Conservation (phyloP, 1,139 yeast genomes). For the Yamadazyma sp. region DNA sequence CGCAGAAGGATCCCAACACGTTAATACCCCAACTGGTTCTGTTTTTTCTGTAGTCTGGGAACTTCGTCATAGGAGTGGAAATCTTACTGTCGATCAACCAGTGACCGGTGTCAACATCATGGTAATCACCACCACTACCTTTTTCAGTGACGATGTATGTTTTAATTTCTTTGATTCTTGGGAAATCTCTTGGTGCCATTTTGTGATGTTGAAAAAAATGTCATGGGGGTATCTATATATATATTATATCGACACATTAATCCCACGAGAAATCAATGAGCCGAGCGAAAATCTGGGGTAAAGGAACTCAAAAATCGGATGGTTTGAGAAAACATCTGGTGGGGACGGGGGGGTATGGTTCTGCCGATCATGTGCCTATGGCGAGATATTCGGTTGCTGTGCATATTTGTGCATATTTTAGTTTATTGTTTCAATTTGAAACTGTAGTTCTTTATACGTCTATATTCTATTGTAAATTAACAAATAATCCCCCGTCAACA, state of each 20-base stretch:
- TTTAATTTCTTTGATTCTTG: conserved; percentile 40
- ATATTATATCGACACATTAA: neutral
- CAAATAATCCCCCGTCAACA: conserved; percentile 50
- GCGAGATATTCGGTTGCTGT: neutral
- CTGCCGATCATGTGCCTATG: too few relatives aligned
- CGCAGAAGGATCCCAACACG: conserved; percentile 50
- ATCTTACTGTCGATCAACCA: conserved; percentile 47
- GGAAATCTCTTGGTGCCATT: conserved; percentile 27
- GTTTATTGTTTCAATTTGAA: too few relatives aligned
- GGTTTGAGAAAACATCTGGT: neutral
- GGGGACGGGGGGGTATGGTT: neutral
- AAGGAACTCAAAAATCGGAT: neutral
- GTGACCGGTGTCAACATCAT: conserved; percentile 46
- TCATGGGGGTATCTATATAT: neutral
- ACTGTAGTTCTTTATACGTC: too few relatives aligned
- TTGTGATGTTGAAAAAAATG: neutral
- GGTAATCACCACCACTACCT: conserved; percentile 51
- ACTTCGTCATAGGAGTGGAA: conserved; percentile 50
- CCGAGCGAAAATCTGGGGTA: conserved; percentile 5
- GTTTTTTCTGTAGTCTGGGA: conserved; percentile 40
- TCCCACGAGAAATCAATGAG: conserved; percentile 4
- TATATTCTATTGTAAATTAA: conserved; percentile 40
- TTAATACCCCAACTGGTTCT: conserved; percentile 51
- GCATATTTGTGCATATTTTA: conserved; percentile 2
- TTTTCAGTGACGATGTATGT: conserved; percentile 42